Evolutionary conservation across 257 asterid genomes (phyloP), one percentile per base, ranked within the genome.

Genomic region (Nicotiana tomentosiformis): DNA sequence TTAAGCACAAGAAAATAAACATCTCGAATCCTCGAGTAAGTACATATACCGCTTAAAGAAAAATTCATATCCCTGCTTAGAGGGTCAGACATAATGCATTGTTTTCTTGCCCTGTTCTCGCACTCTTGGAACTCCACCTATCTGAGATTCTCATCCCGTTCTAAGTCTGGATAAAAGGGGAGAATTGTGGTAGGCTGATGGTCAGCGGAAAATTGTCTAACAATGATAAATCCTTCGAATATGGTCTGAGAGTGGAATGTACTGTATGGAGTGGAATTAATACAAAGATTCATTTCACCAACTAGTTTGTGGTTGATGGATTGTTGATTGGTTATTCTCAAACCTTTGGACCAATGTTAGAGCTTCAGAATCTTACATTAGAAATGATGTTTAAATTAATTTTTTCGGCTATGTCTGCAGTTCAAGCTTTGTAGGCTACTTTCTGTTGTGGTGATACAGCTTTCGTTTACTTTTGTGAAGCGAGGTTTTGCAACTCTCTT

Each of bases 1-100:
- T 96, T 86, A 94, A 94, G 91, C 99, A 96, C 98, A 94, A 96
- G 90, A 94, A 94, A 90, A 96, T 96, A 82, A 96, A 96, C 91
- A 93, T 96, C 83, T 96, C 99, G 12, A 91, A 96, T 88, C 89
- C 95, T 86, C 93, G 99, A 89, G 99, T 95, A 89, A 91, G 98
- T 89, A 61, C 32, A 74, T 74, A 49, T 55, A 26, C 80, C 9
- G 12, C 39, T 74, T 49, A 74, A 74, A 74, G 30, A 55, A 26
- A 74, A 15, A 61, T 74, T 4, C 23, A 76, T 5, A 30, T 64
- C 32, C 78, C 77, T 51, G 81, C 35, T 30, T 23, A 57, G 35
- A 5, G 26, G 30, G 62, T 74, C 43, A 74, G 51, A 49, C 14
- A 1, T 49, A 49, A 14, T 51, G 23, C 43, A 23, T 23, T 58